Evolutionary conservation across 2,329 filamentous ascomycete species (phyloP).

Genomic region (Penicillium italicum): DNA sequence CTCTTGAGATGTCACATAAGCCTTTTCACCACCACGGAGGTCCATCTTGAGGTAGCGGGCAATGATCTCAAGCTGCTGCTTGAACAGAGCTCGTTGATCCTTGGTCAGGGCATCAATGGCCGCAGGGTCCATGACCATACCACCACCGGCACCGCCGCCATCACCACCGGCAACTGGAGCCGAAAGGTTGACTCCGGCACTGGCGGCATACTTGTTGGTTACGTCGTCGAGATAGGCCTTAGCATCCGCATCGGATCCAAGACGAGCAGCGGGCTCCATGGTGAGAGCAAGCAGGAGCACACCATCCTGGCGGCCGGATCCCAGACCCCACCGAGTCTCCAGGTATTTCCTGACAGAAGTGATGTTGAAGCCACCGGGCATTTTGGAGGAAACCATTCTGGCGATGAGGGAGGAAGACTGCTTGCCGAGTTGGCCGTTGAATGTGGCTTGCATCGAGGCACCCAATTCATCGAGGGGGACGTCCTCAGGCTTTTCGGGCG

Average conservation of each 20-base stretch:
- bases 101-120: slow-evolving; percentile 96
- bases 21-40: slow-evolving; percentile 92
- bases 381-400: slow-evolving; percentile 94
- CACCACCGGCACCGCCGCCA: slow-evolving; percentile 64
- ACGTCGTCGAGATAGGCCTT: slow-evolving; percentile 89
- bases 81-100: slow-evolving; percentile 92
- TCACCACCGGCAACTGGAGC: slow-evolving; percentile 68
- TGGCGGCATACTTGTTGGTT: slow-evolving; percentile 81
- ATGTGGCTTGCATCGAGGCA: slow-evolving; percentile 95
- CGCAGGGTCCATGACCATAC: slow-evolving; percentile 99
- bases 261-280: slow-evolving; percentile 82
- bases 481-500: slow-evolving; percentile 97
- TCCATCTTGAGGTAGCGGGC: slow-evolving; percentile 97
- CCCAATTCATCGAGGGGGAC: slow-evolving; percentile 92
- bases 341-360: slow-evolving; percentile 92
- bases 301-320: slow-evolving; percentile 81
- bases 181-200: slow-evolving; percentile 78
- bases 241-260: slow-evolving; percentile 84
- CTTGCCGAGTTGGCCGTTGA: slow-evolving; percentile 97
- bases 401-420: slow-evolving; percentile 91
- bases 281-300: slow-evolving; percentile 84
- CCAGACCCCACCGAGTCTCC: slow-evolving; percentile 89
- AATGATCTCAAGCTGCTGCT: slow-evolving; percentile 94
- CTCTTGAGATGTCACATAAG: slow-evolving; percentile 77
- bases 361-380: slow-evolving; percentile 99